phyloP scores from a whole-genome alignment of 495 filamentous ascomycete genomes.

The Monascus purpureus region DNA sequence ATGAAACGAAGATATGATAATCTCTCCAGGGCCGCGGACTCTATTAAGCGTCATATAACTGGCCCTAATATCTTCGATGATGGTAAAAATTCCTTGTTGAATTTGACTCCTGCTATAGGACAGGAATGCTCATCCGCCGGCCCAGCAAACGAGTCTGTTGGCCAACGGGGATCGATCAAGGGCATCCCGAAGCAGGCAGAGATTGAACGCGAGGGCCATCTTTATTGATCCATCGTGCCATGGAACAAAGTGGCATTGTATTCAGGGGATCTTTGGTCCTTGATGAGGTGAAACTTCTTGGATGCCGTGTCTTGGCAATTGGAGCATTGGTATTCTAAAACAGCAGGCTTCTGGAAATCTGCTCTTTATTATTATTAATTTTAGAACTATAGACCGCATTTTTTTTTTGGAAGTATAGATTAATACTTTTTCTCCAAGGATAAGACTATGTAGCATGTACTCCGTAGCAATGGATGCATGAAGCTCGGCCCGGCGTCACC shows the following conservation, averaged over 20 bases:
- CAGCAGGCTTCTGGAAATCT: too few relatives aligned
- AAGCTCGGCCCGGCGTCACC: background rate
- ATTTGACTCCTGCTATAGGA: conserved; percentile 17
- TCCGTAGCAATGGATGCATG: too few relatives aligned
- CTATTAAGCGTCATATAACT: conserved; percentile 18
- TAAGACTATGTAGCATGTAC: too few relatives aligned
- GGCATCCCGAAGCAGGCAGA: conserved; percentile 35
- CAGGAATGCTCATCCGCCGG: conserved; percentile 16
- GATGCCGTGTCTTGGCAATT: background rate
- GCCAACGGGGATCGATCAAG: conserved; percentile 26
- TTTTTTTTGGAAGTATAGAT: too few relatives aligned
- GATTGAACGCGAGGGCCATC: conserved; percentile 28
- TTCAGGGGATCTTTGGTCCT: background rate
- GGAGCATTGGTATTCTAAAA: too few relatives aligned
- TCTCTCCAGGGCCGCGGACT: conserved; percentile 22
- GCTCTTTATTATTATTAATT: too few relatives aligned
- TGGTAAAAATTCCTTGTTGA: conserved; percentile 12
- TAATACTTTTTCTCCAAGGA: too few relatives aligned
- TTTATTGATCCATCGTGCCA: too few relatives aligned
- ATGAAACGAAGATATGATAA: conserved; percentile 27
- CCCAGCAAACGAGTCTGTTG: conserved; percentile 15
- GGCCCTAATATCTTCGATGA: conserved; percentile 22
- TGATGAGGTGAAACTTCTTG: conserved; percentile 1
- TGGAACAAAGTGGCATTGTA: conserved; percentile 4
- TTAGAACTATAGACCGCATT: too few relatives aligned